Conservation (phyloP, 1,139 yeast genomes). For the Taphrina pruni region DNA sequence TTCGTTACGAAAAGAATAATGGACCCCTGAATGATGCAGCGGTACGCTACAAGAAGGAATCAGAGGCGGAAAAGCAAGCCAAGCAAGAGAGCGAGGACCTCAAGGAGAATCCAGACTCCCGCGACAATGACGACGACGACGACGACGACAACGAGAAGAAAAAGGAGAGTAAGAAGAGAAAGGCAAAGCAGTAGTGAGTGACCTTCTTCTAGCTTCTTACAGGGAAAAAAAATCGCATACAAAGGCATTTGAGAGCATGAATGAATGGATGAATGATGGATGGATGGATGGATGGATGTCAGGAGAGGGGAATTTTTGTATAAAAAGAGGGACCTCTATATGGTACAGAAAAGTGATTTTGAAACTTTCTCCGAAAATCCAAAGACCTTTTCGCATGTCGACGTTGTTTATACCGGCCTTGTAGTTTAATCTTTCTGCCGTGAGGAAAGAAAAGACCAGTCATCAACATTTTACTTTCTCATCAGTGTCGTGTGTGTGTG, state of each 20-base stretch:
- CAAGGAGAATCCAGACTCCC: slow-evolving; percentile 29
- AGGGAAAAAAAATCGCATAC: background rate
- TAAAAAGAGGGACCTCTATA: slow-evolving; percentile 4
- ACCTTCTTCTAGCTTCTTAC: too few species aligned
- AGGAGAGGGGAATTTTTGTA: slow-evolving; percentile 6
- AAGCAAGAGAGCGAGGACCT: slow-evolving; percentile 39
- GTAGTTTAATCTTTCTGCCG: background rate
- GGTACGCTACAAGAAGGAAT: slow-evolving; percentile 6
- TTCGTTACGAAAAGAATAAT: slow-evolving; percentile 18
- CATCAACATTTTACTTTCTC: background rate
- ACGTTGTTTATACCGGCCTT: too few species aligned
- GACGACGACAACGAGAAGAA: slow-evolving; percentile 1
- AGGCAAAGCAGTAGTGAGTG: background rate
- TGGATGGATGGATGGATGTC: too few species aligned
- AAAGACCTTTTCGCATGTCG: background rate
- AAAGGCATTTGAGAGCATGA: background rate
- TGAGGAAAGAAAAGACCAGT: background rate
- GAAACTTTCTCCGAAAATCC: background rate
- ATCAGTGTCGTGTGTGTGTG: background rate
- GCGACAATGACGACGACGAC: slow-evolving; percentile 24
- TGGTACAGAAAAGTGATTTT: background rate
- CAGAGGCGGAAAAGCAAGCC: slow-evolving; percentile 41
- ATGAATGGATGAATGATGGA: background rate
- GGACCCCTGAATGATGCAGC: slow-evolving; percentile 34
- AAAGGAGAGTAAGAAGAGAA: slow-evolving; percentile 7